Base-by-base conservation (phyloP, 352 stramenopile species). In the Globisporangium irregulare region DNA sequence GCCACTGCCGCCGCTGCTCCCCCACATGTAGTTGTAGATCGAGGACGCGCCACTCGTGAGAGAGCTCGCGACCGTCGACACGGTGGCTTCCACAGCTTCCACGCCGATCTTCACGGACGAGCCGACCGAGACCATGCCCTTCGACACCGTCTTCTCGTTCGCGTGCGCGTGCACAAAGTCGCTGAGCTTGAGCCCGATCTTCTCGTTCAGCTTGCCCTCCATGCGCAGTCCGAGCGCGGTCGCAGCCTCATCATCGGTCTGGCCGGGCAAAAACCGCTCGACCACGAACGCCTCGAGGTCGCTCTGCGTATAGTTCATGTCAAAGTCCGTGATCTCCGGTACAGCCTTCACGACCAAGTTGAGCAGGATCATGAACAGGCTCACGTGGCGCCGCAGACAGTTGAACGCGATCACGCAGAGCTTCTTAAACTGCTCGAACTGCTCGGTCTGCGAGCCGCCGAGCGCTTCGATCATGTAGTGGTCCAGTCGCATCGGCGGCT, bases 401-500 rank as follows among this genome's bases (percentile, higher is more conserved):
- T 95, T 95, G 72, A 94, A 95, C 15, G 87, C 87, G 50, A 93
- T 88, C 59, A 94, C 85, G 55, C 86, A 94, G n/a, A 93, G 76
- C 69, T 90, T 80, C 64, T 94, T 95, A 69, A 95, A 95, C 64
- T 93, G 84, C 66, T 94, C 86, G 43, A 91, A 92, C 72, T 94
- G 86, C 41, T 71, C 73, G 4, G 86, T 93, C 59, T 92, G 84
- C 32, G 84, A 80, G n/a, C 87, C 87, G 18, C 87, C 87, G 2
- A 95, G 80, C 3, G 86, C 87, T 59, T 94, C 86, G 54, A 95
- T 93, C 86, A 95, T 94, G 72, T 91, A 93, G 56, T 97, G 92
- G 46, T 98, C 98, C 1, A 99, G 85, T 3, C 98, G 92, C 81
- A 99, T 99, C 4, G 96, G 95, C 56, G 97, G 97, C 66, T 98